These are phyloP conservation scores for Paecilomyces fulvus DNA, from an alignment of 2,329 filamentous ascomycete species.

Conservation along the genomic window DNA sequence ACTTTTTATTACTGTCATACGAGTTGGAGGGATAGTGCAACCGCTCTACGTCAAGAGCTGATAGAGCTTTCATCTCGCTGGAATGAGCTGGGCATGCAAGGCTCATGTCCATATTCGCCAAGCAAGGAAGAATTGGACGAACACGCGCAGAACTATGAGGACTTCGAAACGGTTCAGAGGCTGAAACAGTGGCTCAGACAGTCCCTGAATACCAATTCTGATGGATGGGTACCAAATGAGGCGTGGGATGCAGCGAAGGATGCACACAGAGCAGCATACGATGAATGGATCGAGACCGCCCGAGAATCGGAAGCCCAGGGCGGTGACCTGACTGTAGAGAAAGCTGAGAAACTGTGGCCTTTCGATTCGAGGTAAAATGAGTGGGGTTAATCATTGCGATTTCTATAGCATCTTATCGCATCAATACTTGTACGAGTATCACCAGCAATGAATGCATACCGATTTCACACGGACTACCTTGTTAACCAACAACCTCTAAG, in stretches of 20 bases:
- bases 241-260: conserved; percentile 17
- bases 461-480: no score
- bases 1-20: conserved; percentile 23
- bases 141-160: conserved; percentile 17
- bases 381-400: no score
- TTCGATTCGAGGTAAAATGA: conserved; percentile 16
- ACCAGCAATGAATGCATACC: no score
- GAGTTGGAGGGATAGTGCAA: conserved; percentile 20
- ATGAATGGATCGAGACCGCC: conserved; percentile 21
- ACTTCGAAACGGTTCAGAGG: conserved; percentile 20
- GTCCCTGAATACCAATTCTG: conserved; percentile 19
- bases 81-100: conserved; percentile 31
- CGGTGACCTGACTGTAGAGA: conserved; percentile 14
- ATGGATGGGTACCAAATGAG: conserved; percentile 25
- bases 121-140: background rate
- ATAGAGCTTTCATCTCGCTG: conserved; percentile 22
- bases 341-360: conserved; percentile 19
- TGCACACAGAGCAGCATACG: conserved; percentile 18
- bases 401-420: no score
- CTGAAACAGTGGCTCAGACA: conserved; percentile 19
- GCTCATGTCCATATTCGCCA: conserved; percentile 20
- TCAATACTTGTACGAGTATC: no score
- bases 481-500: no score
- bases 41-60: conserved; percentile 21
- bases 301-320: conserved; percentile 13